These are phyloP conservation scores for Penicillium oxalicum DNA, from an alignment of 2,329 filamentous ascomycete genomes.

Conservation along the genomic window DNA sequence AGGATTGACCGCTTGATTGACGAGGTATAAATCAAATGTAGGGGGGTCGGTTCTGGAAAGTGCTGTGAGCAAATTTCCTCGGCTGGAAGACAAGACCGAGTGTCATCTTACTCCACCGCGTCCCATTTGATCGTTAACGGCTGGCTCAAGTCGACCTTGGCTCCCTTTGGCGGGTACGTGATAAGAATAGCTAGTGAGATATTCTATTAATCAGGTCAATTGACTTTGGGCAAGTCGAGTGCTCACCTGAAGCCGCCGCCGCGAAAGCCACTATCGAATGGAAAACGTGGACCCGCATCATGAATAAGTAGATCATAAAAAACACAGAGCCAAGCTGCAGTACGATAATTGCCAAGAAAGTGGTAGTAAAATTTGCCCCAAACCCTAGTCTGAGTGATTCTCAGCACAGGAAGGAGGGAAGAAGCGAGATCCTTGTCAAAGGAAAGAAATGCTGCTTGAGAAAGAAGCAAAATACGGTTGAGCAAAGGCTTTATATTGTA, in stretches of 20 bases:
- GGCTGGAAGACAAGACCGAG: neutral
- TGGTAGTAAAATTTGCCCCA: too few species aligned
- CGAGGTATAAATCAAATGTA: conserved; percentile 38
- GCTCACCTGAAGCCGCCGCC: conserved; percentile 25
- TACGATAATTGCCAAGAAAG: too few species aligned
- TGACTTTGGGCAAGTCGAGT: neutral
- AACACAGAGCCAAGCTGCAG: neutral
- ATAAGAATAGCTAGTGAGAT: conserved; percentile 28
- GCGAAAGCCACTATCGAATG: conserved; percentile 25
- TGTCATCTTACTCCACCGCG: conserved; percentile 27
- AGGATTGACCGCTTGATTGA: conserved; percentile 36
- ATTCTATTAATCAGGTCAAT: neutral
- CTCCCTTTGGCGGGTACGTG: conserved; percentile 28
- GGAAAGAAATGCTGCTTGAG: too few species aligned
- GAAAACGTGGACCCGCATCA: conserved; percentile 26
- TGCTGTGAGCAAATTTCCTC: neutral
- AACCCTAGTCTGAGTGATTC: too few species aligned
- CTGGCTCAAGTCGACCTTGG: conserved; percentile 33
- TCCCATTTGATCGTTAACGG: conserved; percentile 37
- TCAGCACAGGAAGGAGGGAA: too few species aligned
- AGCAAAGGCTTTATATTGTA: too few species aligned
- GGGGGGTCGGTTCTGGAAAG: conserved; percentile 35
- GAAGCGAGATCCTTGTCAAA: too few species aligned
- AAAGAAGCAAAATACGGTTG: too few species aligned
- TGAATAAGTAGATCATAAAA: conserved; percentile 4